Base-by-base conservation (phyloP, 768 basidiomycete genomes). In the Coprinopsis sp. region DNA sequence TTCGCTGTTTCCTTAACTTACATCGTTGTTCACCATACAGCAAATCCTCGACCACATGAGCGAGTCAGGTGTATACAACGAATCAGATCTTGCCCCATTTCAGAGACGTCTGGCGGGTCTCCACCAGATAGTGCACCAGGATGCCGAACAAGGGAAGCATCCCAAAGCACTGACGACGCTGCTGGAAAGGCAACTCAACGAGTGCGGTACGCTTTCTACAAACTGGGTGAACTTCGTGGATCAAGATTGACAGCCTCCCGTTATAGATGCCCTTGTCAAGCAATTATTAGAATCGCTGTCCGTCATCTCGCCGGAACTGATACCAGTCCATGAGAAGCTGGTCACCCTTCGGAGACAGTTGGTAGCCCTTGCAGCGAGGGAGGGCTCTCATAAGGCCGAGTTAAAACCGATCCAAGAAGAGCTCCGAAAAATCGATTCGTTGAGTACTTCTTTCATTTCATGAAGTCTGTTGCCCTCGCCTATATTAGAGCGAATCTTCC, bases 11-110 rank as follows among this genome's bases (percentile, higher is more conserved):
- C 37, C 28, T 42, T 47, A 51, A 37, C 47, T 54, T 50, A 45
- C 49, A 53, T 31, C 49, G 53, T 34, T 57, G 55, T 54, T 56
- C 48, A 49, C 38, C 46, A 48, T 40, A 53, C 70, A 95, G 91
- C 87, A 93, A 92, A 86, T 96, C 29, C 76, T 95, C 37, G 84
- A 86, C 61, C 91, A 94, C 61, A 89, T 97, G 86, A 89, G 93
- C 64, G 96, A 99, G 63, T 92, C 91, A 1, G 87, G 87, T 5
- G 84, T 91, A 36, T 98, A 97, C 67, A 97, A 91, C 54, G 90
- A 93, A 59, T 69, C 83, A 19, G 91, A 96, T 68, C 82, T 98
- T 24, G 75, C 76, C 23, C 93, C 96, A 2, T 98, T 97, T 67
- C 81, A 84, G 47, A 75, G 77, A 52, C 82, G 96, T 49, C 67